A percentile compares a stretch with the other conserved stretches of the same genome.
phyloP scores from a whole-genome alignment of 1,284 basidiomycete genomes.

The Volvariella volvacea region DNA sequence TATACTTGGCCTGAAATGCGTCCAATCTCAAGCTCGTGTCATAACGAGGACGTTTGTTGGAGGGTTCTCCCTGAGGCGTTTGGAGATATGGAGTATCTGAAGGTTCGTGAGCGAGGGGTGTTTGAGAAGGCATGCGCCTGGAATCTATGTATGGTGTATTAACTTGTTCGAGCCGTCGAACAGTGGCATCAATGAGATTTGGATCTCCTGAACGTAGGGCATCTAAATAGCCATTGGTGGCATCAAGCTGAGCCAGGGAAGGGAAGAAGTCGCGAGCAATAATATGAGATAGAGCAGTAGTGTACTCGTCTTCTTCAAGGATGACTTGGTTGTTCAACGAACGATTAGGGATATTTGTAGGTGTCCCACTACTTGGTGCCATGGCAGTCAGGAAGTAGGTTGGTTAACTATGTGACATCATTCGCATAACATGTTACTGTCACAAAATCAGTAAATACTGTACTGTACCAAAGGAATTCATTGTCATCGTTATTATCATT shows the following conservation, averaged over 20 bases:
- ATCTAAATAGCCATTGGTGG: constrained; percentile 80
- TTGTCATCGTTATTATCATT: too few relatives aligned
- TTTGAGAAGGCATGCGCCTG: constrained; percentile 27
- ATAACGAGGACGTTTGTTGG: constrained; percentile 49
- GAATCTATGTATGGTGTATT: constrained; percentile 39
- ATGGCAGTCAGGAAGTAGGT: too few relatives aligned
- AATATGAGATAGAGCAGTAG: constrained; percentile 84
- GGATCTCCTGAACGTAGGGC: constrained; percentile 72
- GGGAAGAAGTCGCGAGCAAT: constrained; percentile 98
- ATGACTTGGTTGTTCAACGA: constrained; percentile 69
- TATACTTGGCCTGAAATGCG: constrained; percentile 83
- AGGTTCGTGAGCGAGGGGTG: constrained; percentile 55
- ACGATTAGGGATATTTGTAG: constrained; percentile 22
- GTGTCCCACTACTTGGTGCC: background rate
- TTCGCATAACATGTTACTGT: too few relatives aligned
- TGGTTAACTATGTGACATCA: too few relatives aligned
- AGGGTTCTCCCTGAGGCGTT: constrained; percentile 30
- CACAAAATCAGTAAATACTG: too few relatives aligned
- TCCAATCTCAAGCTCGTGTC: constrained; percentile 67
- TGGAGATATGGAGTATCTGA: constrained; percentile 59
- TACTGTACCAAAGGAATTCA: too few relatives aligned
- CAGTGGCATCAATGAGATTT: constrained; percentile 63
- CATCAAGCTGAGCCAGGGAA: constrained; percentile 79
- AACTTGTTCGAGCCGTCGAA: constrained; percentile 65
- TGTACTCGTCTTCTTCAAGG: constrained; percentile 97